Conservation (phyloP, 2,329 filamentous ascomycete genomes). For the Knufia petricola region DNA sequence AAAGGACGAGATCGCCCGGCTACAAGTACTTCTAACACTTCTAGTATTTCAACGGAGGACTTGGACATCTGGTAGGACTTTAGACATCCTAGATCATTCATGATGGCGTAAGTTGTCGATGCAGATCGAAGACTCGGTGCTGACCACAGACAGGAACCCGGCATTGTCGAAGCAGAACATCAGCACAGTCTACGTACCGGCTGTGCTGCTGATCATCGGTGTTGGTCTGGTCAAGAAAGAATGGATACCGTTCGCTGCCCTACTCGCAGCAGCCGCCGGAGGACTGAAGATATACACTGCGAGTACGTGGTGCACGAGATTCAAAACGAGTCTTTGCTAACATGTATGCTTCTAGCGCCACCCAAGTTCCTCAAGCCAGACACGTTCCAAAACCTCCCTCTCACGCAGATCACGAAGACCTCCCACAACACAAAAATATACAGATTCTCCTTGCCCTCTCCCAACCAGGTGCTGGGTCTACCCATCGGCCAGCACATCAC, state of each 20-base stretch:
- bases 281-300: conserved; percentile 62
- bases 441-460: conserved; percentile 75
- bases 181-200: conserved; percentile 75
- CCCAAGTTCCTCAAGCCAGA: conserved; percentile 62
- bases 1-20: neutral
- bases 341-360: neutral
- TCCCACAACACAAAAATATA: conserved; percentile 99
- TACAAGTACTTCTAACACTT: too few relatives aligned
- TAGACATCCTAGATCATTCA: neutral
- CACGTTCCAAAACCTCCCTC: conserved; percentile 81
- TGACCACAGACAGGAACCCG: conserved; percentile 11
- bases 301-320: conserved; percentile 36
- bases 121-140: neutral
- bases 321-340: neutral
- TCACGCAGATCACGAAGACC: conserved; percentile 88
- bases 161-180: conserved; percentile 46
- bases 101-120: neutral
- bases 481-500: conserved; percentile 99
- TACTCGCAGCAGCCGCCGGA: conserved; percentile 56
- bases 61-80: too few relatives aligned
- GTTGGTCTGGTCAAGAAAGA: conserved; percentile 69
- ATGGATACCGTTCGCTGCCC: conserved; percentile 61
- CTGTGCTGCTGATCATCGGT: conserved; percentile 66
- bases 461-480: conserved; percentile 77
- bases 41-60: neutral